These are phyloP conservation scores for Tulasnella sp. DNA, from an alignment of 768 basidiomycete species.

Conservation along the genomic window DNA sequence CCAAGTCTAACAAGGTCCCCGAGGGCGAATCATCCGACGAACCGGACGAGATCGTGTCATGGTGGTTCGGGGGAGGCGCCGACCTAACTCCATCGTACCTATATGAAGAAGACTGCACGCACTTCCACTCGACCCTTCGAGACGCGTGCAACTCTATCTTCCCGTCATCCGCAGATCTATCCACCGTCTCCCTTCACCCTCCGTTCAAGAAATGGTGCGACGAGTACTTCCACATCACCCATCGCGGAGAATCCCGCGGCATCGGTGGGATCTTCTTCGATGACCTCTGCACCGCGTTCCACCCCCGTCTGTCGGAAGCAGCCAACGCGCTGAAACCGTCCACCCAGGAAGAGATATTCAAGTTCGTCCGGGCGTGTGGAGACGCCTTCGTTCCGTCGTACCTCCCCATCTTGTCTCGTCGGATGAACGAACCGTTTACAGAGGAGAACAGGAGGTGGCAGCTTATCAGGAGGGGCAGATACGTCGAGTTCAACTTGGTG, in stretches of 20 bases:
- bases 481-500: conserved; percentile 91
- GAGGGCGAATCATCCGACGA: conserved; percentile 29
- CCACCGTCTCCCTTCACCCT: conserved; percentile 48
- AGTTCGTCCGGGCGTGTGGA: conserved; percentile 61
- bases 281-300: conserved; percentile 64
- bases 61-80: conserved; percentile 98
- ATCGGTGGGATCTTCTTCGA: conserved; percentile 96
- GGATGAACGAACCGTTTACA: conserved; percentile 39
- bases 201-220: conserved; percentile 95
- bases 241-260: conserved; percentile 78
- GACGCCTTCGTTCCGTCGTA: conserved; percentile 85
- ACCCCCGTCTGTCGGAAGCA: conserved; percentile 44
- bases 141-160: conserved; percentile 43
- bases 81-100: conserved; percentile 94
- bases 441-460: conserved; percentile 84
- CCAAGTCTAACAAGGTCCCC: conserved; percentile 37
- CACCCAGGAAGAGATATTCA: conserved; percentile 64
- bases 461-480: conserved; percentile 78
- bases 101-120: conserved; percentile 73
- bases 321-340: conserved; percentile 37
- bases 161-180: background rate
- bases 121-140: conserved; percentile 79
- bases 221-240: conserved; percentile 90
- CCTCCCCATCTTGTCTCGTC: conserved; percentile 67
- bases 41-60: conserved; percentile 51